Evolutionary conservation across 306 rosid genomes (phyloP), one percentile per base, ranked within the genome.

Genomic region (Malus orientalis): DNA sequence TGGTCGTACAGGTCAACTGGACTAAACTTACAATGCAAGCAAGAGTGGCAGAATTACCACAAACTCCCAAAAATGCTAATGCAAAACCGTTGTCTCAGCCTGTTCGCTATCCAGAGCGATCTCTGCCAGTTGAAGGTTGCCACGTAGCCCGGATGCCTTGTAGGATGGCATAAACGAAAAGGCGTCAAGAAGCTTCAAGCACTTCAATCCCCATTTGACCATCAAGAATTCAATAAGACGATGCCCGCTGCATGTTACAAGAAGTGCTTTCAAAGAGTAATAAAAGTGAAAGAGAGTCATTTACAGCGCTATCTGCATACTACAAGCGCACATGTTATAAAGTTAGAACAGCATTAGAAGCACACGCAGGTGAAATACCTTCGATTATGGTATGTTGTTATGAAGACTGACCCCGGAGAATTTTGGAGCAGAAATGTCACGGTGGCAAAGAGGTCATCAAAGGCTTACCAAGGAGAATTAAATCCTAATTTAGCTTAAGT

Each of bases 81-180:
- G 69, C 49, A 79, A 79, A 79, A 75, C 32, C 71, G 44, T 68
- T 62, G 82, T 78, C 86, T 86, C 82, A 71, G 76, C 81, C 65
- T 42, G 20, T 80, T 51, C 42, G 74, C 82, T 71, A n/a, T 73
- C 84, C 60, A 87, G 86, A 80, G 84, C 83, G 63, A 95, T 89
- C 86, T 95, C 99, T 71, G 87, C 97, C 88, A 95, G 82, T 58
- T 92, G 97, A 71, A 92, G 87, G 84, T 92, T 91, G 58, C 92
- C 99, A 81, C 93, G 90, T 74, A 95, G 79, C 44, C 67, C 49
- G 44, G 97, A 82, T 61, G 91, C 89, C 87, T 95, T 95, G 79
- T 47, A 40, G 22, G 86, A 70, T 42, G 97, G 97, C 84, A 92
- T 81, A 83, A 90, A 84, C 58, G 92, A 91, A 85, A 89, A 92